Base-by-base conservation (phyloP, 331 rosid species). In the Phaseolus coccineus region DNA sequence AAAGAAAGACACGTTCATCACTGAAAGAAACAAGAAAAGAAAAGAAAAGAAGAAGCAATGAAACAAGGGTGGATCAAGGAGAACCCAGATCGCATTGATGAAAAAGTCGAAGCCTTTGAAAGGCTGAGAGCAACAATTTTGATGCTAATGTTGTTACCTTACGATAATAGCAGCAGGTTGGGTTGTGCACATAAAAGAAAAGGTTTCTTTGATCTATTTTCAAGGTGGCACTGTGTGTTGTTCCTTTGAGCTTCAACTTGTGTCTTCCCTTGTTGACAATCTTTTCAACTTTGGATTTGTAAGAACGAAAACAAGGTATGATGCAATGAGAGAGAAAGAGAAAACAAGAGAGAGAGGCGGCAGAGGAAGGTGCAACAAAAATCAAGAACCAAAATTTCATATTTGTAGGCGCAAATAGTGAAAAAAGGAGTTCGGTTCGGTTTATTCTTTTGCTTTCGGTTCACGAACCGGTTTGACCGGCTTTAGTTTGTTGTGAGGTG, bases 381-480 rank as follows among this genome's bases (percentile, higher is more conserved):
- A 33, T 35, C 44, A 31, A 70, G 35, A 81, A 66, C 14, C 2
- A 70, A 80, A 61, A 58, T 88, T 80, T 85, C 85, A 85, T 87
- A 91, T 88, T 88, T 88, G 86, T 84, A 88, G 88, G 87, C 83
- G 77, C 71, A 35, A 76, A 68, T 31, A 46, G 59, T 42, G 55
- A 52, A 50, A 63, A 73, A 48, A 30, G 47, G 31, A 62, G 30
- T 70, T 64, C 56, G 73, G 64, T 44, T 11, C 47, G 47, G 47
- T 62, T 67, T 62, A 37, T 62, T 59, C 8, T 62, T 62, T 62
- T 31, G 85, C 87, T 77, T 87, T 87, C 84, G 74, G 69, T 90
- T 90, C 87, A 87, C 88, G 82, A 81, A 82, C 80, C 88, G 68
- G 74, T 76, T 87, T 77, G 86, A 84, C 91, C 86, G 81, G 74